Conservation (phyloP, 306 rosid species). For the Dicorynia guianensis region DNA sequence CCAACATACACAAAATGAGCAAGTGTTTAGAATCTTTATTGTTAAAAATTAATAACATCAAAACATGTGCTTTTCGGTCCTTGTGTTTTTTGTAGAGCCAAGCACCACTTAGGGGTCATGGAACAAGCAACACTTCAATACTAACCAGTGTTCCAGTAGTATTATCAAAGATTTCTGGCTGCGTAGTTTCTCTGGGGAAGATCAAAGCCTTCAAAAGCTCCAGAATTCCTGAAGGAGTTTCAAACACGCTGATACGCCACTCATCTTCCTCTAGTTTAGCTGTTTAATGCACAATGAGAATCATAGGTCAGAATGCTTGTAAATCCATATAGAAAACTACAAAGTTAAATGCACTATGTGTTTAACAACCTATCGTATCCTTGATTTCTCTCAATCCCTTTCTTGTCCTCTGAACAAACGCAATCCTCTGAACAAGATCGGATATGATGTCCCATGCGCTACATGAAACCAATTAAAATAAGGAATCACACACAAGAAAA, state of each 20-base stretch:
- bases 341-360: neutral
- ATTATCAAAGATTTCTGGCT: slow-evolving; percentile 39
- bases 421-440: slow-evolving; percentile 8
- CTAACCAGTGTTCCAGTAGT: slow-evolving; percentile 40
- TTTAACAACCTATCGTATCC: neutral
- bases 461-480: neutral
- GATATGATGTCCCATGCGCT: slow-evolving; percentile 26
- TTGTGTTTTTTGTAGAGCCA: too few species aligned
- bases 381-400: neutral
- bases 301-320: neutral
- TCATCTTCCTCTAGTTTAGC: too few species aligned
- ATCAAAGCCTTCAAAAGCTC: slow-evolving; percentile 29
- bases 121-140: neutral
- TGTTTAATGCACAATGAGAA: neutral
- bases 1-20: neutral
- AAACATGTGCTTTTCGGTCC: too few species aligned
- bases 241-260: neutral
- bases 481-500: neutral
- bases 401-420: too few species aligned
- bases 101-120: too few species aligned
- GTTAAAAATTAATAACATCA: too few species aligned
- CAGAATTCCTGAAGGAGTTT: slow-evolving; percentile 18
- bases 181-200: neutral
- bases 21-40: neutral
- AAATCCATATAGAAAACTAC: too few species aligned